Percentiles rank a stretch among this genome's conserved stretches.
Evolutionary conservation across 306 rosid genomes (phyloP).

Genomic region (Begonia loranthoides): DNA sequence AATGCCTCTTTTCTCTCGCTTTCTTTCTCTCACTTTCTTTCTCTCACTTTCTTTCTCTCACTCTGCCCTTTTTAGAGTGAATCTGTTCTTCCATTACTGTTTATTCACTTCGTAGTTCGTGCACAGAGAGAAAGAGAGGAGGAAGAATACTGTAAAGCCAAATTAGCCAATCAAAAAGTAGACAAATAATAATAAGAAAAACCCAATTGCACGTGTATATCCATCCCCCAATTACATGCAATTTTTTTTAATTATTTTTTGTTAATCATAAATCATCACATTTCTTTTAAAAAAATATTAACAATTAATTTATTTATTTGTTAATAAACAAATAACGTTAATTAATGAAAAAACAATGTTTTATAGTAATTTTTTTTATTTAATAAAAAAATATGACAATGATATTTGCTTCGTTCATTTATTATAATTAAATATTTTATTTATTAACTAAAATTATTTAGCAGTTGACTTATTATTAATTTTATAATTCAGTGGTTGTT

Average conservation of each 20-base stretch:
- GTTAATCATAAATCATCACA: neutral
- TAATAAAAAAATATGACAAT: neutral
- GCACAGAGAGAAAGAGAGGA: slow-evolving; percentile 10
- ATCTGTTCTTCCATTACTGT: slow-evolving; percentile 30
- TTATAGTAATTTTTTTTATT: too few relatives aligned
- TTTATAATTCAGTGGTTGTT: too few relatives aligned
- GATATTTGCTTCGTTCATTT: too few relatives aligned
- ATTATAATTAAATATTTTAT: too few relatives aligned
- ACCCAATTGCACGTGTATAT: slow-evolving; percentile 44
- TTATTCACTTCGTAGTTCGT: slow-evolving; percentile 29
- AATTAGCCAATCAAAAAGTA: neutral
- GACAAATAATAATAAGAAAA: neutral
- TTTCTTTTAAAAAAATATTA: too few relatives aligned
- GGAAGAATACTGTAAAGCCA: neutral
- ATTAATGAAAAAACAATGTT: neutral
- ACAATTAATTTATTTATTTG: neutral
- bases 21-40: neutral
- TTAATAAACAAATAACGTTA: neutral
- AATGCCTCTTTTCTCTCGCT: neutral
- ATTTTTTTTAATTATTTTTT: slow-evolving; percentile 7
- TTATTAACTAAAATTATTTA: too few relatives aligned
- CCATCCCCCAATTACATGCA: slow-evolving; percentile 41
- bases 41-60: neutral
- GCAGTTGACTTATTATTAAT: too few relatives aligned
- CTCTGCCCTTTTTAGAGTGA: slow-evolving; percentile 9